Conservation (phyloP, 1,284 basidiomycete species). For the Trametes pubescens region DNA sequence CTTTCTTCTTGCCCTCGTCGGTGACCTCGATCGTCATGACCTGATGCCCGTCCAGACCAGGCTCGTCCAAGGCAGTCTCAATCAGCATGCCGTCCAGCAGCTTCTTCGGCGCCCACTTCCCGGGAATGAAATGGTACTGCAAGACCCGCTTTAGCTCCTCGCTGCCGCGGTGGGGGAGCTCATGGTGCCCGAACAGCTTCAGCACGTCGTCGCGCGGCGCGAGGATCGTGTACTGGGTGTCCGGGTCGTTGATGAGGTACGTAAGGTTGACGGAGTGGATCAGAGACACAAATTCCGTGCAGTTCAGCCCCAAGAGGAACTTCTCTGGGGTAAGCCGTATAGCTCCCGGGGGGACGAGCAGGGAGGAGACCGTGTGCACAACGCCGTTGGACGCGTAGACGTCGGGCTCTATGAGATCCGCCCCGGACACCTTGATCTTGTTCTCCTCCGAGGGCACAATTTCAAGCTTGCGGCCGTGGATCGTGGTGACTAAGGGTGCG, state of each 20-base stretch:
- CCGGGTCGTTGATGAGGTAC: slow-evolving; percentile 80
- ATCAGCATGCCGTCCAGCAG: slow-evolving; percentile 80
- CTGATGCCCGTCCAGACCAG: slow-evolving; percentile 74
- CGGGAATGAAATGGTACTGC: slow-evolving; percentile 90
- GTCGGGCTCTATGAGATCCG: slow-evolving; percentile 74
- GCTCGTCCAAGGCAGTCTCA: slow-evolving; percentile 79
- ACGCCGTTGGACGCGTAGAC: slow-evolving; percentile 96
- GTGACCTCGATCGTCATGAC: slow-evolving; percentile 77
- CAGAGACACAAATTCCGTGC: slow-evolving; percentile 89
- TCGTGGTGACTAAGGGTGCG: slow-evolving; percentile 65
- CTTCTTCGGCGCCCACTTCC: slow-evolving; percentile 73
- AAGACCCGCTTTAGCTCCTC: slow-evolving; percentile 72
- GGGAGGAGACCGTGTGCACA: slow-evolving; percentile 85
- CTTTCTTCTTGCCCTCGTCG: slow-evolving; percentile 53
- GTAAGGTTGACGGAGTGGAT: slow-evolving; percentile 85
- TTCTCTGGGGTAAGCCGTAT: slow-evolving; percentile 93
- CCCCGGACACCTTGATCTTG: slow-evolving; percentile 69
- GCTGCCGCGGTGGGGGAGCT: slow-evolving; percentile 70
- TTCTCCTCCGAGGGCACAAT: slow-evolving; percentile 56
- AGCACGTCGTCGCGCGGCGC: slow-evolving; percentile 92
- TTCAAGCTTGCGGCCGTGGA: slow-evolving; percentile 73
- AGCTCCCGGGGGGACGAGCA: slow-evolving; percentile 82
- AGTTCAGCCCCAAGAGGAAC: slow-evolving; percentile 88
- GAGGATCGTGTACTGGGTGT: slow-evolving; percentile 80
- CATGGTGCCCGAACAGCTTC: slow-evolving; percentile 56